Percentiles rank a stretch among this genome's conserved stretches.
Evolutionary conservation across 768 basidiomycete genomes (phyloP).

Genomic region (Fomitopsis pulvina): DNA sequence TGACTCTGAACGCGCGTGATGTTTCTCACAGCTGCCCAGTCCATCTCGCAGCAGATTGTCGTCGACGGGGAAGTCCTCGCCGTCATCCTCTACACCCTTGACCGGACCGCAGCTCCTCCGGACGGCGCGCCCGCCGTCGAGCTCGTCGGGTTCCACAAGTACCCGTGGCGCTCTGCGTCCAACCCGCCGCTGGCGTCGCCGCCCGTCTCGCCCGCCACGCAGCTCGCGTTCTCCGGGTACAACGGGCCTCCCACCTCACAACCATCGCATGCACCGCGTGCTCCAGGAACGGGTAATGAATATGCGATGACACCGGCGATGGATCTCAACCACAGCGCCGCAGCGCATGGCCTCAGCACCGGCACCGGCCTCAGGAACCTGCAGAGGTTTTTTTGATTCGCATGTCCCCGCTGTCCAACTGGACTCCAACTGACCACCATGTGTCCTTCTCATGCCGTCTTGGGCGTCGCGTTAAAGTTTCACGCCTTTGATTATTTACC

Average conservation of each 20-base stretch:
- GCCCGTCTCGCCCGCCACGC: constrained; percentile 6
- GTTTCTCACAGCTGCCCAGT: constrained; percentile 31
- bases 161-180: constrained; percentile 25
- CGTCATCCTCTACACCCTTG: constrained; percentile 61
- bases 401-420: not conserved
- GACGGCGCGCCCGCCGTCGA: constrained; percentile 52
- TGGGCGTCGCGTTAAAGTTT: not conserved
- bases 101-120: constrained; percentile 39
- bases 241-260: not conserved
- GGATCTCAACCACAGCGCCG: not conserved
- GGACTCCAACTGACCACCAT: not conserved
- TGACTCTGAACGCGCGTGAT: constrained; percentile 26
- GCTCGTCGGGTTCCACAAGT: constrained; percentile 46
- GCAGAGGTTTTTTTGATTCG: not conserved
- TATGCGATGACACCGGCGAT: not conserved
- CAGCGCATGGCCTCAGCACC: not conserved
- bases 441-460: not conserved
- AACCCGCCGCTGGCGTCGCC: constrained; percentile 16
- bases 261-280: not conserved
- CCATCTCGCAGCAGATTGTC: constrained; percentile 65
- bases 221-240: not conserved
- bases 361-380: not conserved
- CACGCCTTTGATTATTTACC: not conserved
- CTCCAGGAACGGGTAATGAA: not conserved
- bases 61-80: constrained; percentile 59